A percentile compares a stretch with the other conserved stretches of the same genome.
These are phyloP conservation scores for Coemansia sp. DNA, from an alignment of 192 early-diverging fungal species.

Conservation along the genomic window DNA sequence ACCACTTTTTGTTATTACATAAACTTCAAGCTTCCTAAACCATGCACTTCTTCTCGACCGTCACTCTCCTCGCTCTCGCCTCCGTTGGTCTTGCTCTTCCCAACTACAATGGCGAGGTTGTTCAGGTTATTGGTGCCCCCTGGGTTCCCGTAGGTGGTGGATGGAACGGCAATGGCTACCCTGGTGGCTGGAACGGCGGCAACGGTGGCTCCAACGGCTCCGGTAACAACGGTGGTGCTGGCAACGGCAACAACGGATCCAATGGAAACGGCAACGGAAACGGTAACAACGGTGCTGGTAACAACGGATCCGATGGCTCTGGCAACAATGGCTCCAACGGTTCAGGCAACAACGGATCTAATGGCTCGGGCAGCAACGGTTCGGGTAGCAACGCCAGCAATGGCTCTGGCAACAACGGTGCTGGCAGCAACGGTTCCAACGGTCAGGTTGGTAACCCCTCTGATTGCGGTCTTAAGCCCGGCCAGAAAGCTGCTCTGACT, in stretches of 20 bases:
- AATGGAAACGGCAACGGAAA: constrained; percentile 4
- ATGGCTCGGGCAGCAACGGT: constrained; percentile 15
- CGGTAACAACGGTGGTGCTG: constrained; percentile 1
- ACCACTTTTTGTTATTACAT: no score
- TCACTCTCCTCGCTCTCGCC: constrained; percentile 23
- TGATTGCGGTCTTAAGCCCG: constrained; percentile 35
- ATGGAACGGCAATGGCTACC: constrained; percentile 19
- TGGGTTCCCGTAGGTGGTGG: constrained; percentile 3
- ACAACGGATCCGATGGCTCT: constrained; percentile 10
- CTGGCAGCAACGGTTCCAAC: constrained; percentile 7
- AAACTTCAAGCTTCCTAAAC: neutral
- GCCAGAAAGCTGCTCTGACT: constrained; percentile 36
- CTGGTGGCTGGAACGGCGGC: constrained; percentile 10
- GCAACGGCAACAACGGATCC: neutral
- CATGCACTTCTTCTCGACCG: constrained; percentile 37
- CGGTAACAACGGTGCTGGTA: constrained; percentile 2
- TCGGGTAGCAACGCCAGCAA: constrained; percentile 4
- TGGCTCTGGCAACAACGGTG: constrained; percentile 13
- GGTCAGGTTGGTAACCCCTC: constrained; percentile 27
- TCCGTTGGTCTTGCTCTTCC: constrained; percentile 32
- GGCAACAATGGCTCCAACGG: constrained; percentile 12
- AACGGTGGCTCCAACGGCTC: constrained; percentile 11
- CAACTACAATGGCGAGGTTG: constrained; percentile 31
- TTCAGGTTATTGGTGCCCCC: constrained; percentile 19
- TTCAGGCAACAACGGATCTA: neutral